A percentile compares a stretch with the other conserved stretches of the same genome.
phyloP scores from a whole-genome alignment of 2,329 filamentous ascomycete genomes.

The Cordyceps fumosorosea region DNA sequence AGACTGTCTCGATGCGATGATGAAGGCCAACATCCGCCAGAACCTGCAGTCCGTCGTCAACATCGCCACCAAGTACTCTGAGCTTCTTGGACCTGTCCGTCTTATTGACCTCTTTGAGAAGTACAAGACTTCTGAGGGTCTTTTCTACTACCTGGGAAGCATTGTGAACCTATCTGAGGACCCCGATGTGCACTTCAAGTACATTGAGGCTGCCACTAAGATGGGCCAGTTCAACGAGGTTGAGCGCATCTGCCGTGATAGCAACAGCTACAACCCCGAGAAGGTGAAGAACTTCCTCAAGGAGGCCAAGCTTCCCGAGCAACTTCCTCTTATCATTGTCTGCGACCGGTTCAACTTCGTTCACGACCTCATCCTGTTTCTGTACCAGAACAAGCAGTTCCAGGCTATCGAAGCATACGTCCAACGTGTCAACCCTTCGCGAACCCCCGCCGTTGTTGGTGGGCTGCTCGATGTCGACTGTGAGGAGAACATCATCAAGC shows the following conservation, averaged over 20 bases:
- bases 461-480: slow-evolving; percentile 94
- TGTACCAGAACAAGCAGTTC: slow-evolving; percentile 99
- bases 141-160: slow-evolving; percentile 97
- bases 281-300: slow-evolving; percentile 99
- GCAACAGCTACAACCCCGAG: slow-evolving; percentile 81
- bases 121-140: slow-evolving; percentile 92
- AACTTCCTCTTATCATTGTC: slow-evolving; percentile 93
- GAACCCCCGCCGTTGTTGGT: slow-evolving; percentile 88
- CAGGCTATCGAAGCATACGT: slow-evolving; percentile 98
- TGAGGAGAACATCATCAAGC: slow-evolving; percentile 94
- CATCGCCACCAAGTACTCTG: slow-evolving; percentile 95
- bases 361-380: slow-evolving; percentile 89
- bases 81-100: slow-evolving; percentile 78
- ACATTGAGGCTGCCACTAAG: slow-evolving; percentile 92
- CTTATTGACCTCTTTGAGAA: slow-evolving; percentile 95
- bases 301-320: slow-evolving; percentile 85
- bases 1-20: slow-evolving; percentile 92
- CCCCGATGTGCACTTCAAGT: slow-evolving; percentile 96
- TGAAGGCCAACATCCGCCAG: slow-evolving; percentile 92
- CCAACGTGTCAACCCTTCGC: slow-evolving; percentile 86
- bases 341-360: slow-evolving; percentile 99
- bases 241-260: slow-evolving; percentile 94
- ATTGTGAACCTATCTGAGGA: slow-evolving; percentile 83
- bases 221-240: slow-evolving; percentile 94
- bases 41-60: slow-evolving; percentile 93